Conservation (phyloP, 1,284 basidiomycete species). For the Ceratobasidium sp. region DNA sequence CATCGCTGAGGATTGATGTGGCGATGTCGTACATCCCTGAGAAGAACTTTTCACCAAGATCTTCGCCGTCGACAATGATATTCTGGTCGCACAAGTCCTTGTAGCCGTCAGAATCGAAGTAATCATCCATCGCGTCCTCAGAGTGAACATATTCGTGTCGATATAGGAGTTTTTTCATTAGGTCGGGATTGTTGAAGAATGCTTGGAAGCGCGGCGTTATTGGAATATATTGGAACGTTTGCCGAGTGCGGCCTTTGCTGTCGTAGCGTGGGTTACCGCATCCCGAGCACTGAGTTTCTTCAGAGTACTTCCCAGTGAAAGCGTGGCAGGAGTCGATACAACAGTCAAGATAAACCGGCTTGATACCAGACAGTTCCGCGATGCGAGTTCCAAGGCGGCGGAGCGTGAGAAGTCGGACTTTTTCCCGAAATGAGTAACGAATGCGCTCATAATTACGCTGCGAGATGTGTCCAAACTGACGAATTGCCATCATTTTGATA, state of each 20-base stretch:
- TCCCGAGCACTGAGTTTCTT: slow-evolving; percentile 33
- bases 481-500: slow-evolving; percentile 43
- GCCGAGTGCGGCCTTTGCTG: slow-evolving; percentile 19
- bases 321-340: slow-evolving; percentile 50
- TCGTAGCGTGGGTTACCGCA: slow-evolving; percentile 45
- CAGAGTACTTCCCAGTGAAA: slow-evolving; percentile 43
- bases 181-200: slow-evolving; percentile 46
- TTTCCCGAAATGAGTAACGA: slow-evolving; percentile 15
- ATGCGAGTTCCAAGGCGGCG: slow-evolving; percentile 18
- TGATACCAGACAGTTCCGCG: slow-evolving; percentile 45
- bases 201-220: slow-evolving; percentile 39
- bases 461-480: slow-evolving; percentile 33
- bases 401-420: background rate
- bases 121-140: slow-evolving; percentile 49
- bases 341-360: slow-evolving; percentile 30
- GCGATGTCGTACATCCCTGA: slow-evolving; percentile 55
- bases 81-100: slow-evolving; percentile 17
- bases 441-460: slow-evolving; percentile 34
- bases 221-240: slow-evolving; percentile 49
- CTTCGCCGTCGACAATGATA: slow-evolving; percentile 34
- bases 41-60: slow-evolving; percentile 53
- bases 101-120: slow-evolving; percentile 49
- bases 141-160: slow-evolving; percentile 49
- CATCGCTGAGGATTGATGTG: slow-evolving; percentile 58
- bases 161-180: slow-evolving; percentile 52